Percentiles rank a stretch among this genome's conserved stretches.
Conservation (phyloP, 805 yeast species). For the Myxozyma kluyveri region DNA sequence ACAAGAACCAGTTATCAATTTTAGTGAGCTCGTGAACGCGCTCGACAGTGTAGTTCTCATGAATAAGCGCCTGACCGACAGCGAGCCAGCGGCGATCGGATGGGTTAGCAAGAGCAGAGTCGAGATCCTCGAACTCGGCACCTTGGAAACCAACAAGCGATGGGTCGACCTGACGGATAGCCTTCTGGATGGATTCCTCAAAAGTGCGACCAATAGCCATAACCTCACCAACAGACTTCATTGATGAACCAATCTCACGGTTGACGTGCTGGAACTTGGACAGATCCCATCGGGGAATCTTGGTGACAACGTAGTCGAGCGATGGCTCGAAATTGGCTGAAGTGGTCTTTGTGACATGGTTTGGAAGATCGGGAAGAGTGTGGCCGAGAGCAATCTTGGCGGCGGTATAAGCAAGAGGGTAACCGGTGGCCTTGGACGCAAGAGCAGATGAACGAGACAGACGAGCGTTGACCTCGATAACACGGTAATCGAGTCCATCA, state of each 20-base stretch:
- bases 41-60: constrained; percentile 88
- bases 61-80: constrained; percentile 92
- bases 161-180: constrained; percentile 93
- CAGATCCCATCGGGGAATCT: constrained; percentile 98
- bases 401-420: constrained; percentile 97
- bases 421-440: constrained; percentile 98
- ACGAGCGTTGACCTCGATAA: constrained; percentile 96
- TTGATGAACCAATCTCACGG: constrained; percentile 88
- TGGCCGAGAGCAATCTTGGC: constrained; percentile 95
- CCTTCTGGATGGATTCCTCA: constrained; percentile 94
- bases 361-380: constrained; percentile 91
- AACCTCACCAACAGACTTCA: constrained; percentile 99
- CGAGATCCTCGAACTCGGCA: constrained; percentile 67
- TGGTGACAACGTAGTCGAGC: constrained; percentile 91
- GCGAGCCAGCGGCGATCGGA: constrained; percentile 98
- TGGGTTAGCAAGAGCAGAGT: constrained; percentile 74
- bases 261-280: constrained; percentile 93
- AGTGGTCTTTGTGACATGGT: constrained; percentile 94
- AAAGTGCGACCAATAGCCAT: constrained; percentile 98
- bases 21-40: constrained; percentile 86
- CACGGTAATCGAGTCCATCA: constrained; percentile 91
- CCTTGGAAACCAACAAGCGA: constrained; percentile 90
- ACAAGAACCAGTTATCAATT: constrained; percentile 93
- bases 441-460: constrained; percentile 95
- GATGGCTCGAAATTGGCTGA: constrained; percentile 97